Base-by-base conservation (phyloP, 169 alveolate genomes). In the Eimeria necatrix region DNA sequence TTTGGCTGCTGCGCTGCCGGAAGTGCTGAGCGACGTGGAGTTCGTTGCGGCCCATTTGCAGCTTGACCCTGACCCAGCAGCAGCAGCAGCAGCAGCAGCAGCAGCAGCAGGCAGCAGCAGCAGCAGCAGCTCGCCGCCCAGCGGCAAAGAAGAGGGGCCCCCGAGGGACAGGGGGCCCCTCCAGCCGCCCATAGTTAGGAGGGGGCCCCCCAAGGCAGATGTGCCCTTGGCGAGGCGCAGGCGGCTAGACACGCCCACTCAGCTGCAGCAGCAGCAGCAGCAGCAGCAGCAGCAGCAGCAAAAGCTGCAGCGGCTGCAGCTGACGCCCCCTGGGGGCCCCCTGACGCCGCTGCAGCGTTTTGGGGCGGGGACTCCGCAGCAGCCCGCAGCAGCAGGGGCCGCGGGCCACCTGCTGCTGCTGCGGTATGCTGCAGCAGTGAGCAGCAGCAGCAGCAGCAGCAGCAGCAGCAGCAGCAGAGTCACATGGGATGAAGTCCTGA, bases 221-320 rank as follows among this genome's bases (percentile, higher is more conserved):
- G 84, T 5, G 26, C 20, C 78, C 56, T 22, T 56, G 84, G 48
- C 9, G 53, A 73, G 84, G 53, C 24, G 9, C 53, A n/a, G 84
- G 53, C 56, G 84, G 7, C 18, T 73, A 8, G 84, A 73, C 18
- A 16, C 8, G 84, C 46, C 10, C 46, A 41, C 9, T 41, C 56
- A 24, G 84, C 84, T 20, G 84, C 84, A 73, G 84, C 84, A 73
- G 84, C 56, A 24, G 84, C 84, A 73, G 84, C 84, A 73, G 84
- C 56, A n/a, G 53, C 84, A 73, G 84, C 46, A 73, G 24, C 46
- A 73, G 53, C 56, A 24, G 24, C 56, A 73, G 53, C 52, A n/a
- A 51, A 9, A 32, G 48, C 84, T 32, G n/a, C 84, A 24, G 53
- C 18, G 18, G 56, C n/a, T n/a, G 53, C 9, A 18, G 53, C n/a